Conservation (phyloP, 305 asterid species). For the Fraxinus greggii region DNA sequence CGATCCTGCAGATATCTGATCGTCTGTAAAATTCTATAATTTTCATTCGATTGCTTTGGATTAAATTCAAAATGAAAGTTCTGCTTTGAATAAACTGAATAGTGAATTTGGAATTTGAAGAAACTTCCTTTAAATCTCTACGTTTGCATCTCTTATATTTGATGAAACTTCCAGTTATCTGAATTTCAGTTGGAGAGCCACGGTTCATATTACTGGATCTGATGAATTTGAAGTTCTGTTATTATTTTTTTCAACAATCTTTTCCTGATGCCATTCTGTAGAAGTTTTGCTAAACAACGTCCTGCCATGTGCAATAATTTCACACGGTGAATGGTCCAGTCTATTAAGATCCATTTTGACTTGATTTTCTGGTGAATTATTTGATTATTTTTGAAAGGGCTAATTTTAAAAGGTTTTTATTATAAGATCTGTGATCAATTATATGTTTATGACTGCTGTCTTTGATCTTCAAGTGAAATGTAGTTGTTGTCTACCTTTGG, state of each 20-base stretch:
- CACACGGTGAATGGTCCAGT: neutral
- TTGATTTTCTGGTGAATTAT: neutral
- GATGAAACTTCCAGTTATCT: slow-evolving; percentile 17
- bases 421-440: neutral
- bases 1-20: slow-evolving; percentile 50
- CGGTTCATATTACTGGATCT: slow-evolving; percentile 31
- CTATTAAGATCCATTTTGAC: neutral
- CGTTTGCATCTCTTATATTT: neutral
- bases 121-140: neutral
- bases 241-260: neutral
- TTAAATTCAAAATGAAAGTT: slow-evolving; percentile 19
- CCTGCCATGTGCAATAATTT: neutral
- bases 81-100: slow-evolving; percentile 11
- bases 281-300: slow-evolving; percentile 4
- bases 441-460: neutral
- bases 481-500: neutral
- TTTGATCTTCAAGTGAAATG: neutral
- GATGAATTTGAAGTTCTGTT: slow-evolving; percentile 19
- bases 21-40: slow-evolving; percentile 14
- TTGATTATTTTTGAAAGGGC: slow-evolving; percentile 4
- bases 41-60: slow-evolving; percentile 15
- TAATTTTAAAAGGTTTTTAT: neutral
- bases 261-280: neutral
- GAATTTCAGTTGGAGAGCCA: slow-evolving; percentile 24
- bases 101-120: slow-evolving; percentile 18